These are phyloP conservation scores for Phytopythium mirpurense DNA, from an alignment of 352 stramenopile genomes.

Conservation along the genomic window DNA sequence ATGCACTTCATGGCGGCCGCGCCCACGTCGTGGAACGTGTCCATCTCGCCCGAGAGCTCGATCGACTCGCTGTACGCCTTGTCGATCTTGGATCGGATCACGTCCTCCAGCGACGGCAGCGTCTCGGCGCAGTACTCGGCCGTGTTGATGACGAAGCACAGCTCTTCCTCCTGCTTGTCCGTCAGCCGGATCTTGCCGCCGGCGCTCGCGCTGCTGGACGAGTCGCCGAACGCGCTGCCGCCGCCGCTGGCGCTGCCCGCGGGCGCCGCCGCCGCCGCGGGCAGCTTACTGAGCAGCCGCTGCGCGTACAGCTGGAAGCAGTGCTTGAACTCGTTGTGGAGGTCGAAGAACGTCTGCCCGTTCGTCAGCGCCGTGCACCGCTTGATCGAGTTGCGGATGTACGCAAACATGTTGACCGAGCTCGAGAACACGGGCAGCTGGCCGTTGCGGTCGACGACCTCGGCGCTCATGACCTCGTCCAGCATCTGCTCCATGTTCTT, in stretches of 20 bases:
- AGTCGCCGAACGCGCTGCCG: slow-evolving; percentile 16
- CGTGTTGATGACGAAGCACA: slow-evolving; percentile 98
- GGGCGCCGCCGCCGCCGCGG: slow-evolving; percentile 19
- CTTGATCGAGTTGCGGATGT: slow-evolving; percentile 98
- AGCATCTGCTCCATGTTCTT: slow-evolving; percentile 96
- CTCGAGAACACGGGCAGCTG: slow-evolving; percentile 95
- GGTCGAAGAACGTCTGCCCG: slow-evolving; percentile 96
- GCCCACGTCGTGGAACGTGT: slow-evolving; percentile 95
- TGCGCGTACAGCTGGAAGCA: slow-evolving; percentile 76
- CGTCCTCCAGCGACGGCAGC: slow-evolving; percentile 92
- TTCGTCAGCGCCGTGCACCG: slow-evolving; percentile 96
- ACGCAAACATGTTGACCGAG: slow-evolving; percentile 97
- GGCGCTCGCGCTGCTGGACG: slow-evolving; percentile 9
- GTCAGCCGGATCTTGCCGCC: slow-evolving; percentile 55
- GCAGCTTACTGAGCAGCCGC: slow-evolving; percentile 69
- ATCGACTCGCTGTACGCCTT: slow-evolving; percentile 90
- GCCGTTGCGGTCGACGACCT: slow-evolving; percentile 93
- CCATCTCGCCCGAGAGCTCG: slow-evolving; percentile 91
- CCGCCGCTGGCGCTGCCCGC: slow-evolving; percentile 7
- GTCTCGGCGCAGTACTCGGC: slow-evolving; percentile 98
- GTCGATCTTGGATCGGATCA: slow-evolving; percentile 96
- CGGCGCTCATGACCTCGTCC: slow-evolving; percentile 84
- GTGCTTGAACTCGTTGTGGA: slow-evolving; percentile 93
- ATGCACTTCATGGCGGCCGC: slow-evolving; percentile 94
- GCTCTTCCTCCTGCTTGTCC: slow-evolving; percentile 91